Conservation (phyloP, 2,329 filamentous ascomycete species). For the Trichophyton verrucosum region DNA sequence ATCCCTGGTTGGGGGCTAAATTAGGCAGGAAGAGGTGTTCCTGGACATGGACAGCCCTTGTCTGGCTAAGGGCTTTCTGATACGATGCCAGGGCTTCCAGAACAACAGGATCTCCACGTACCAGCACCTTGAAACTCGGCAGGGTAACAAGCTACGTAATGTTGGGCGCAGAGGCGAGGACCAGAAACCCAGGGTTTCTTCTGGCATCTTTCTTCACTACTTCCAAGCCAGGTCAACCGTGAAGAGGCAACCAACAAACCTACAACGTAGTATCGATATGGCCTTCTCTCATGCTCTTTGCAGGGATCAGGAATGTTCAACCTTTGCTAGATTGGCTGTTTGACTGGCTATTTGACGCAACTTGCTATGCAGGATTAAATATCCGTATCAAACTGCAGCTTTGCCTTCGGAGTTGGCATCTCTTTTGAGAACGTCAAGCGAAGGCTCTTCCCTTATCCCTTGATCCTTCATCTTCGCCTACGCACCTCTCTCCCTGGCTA, state of each 20-base stretch:
- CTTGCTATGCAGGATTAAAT: not conserved
- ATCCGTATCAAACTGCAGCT: not conserved
- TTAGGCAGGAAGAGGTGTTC: not conserved
- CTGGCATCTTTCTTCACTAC: not conserved
- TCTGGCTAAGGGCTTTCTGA: not conserved
- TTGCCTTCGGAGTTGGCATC: not conserved
- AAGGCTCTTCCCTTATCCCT: not conserved
- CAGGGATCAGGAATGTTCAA: not conserved
- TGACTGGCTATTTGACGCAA: not conserved
- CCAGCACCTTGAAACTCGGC: too few species aligned
- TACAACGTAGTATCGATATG: slow-evolving; percentile 1
- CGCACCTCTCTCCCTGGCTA: not conserved
- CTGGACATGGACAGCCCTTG: not conserved
- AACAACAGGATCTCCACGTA: not conserved
- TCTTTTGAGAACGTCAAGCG: not conserved
- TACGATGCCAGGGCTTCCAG: not conserved
- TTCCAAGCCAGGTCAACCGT: not conserved
- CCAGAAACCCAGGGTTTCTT: not conserved
- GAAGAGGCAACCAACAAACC: not conserved
- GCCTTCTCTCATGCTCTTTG: not conserved
- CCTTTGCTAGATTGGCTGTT: not conserved
- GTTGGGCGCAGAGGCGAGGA: too few species aligned
- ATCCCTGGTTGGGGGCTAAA: not conserved
- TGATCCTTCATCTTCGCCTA: not conserved
- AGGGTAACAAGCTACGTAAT: too few species aligned